These are phyloP conservation scores for Wallacemonas sp. DNA, from an alignment of 208 protist species.

Conservation along the genomic window DNA sequence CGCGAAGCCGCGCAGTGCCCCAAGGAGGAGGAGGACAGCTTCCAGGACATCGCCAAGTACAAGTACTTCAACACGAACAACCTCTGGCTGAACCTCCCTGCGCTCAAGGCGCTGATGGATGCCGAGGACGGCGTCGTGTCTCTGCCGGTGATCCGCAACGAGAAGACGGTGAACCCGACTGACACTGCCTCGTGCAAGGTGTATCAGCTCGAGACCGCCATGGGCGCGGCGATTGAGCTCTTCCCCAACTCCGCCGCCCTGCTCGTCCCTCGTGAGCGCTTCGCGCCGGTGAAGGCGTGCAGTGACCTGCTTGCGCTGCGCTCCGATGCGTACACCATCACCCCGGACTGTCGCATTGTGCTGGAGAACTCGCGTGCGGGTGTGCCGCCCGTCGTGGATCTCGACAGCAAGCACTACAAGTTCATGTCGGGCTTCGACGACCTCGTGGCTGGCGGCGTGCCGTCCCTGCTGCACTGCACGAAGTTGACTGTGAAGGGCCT, in stretches of 20 bases:
- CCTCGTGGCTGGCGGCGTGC: constrained; percentile 58
- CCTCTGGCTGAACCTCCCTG: constrained; percentile 96
- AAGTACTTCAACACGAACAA: constrained; percentile 99
- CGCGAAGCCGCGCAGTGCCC: constrained; percentile 90
- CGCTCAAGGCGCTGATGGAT: constrained; percentile 81
- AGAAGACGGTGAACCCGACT: constrained; percentile 83
- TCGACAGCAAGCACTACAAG: constrained; percentile 83
- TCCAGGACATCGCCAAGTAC: constrained; percentile 97
- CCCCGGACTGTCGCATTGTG: constrained; percentile 60
- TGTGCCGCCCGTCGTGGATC: constrained; percentile 58
- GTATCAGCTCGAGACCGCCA: constrained; percentile 86
- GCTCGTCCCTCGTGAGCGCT: constrained; percentile 95
- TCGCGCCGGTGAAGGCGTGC: constrained; percentile 98
- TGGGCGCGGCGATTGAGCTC: constrained; percentile 96
- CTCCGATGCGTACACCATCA: constrained; percentile 93
- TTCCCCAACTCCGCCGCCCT: constrained; percentile 87
- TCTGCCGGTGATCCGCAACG: constrained; percentile 85
- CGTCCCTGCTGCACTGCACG: constrained; percentile 65
- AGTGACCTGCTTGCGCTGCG: constrained; percentile 97
- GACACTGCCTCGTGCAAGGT: constrained; percentile 70
- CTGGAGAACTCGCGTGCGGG: constrained; percentile 50
- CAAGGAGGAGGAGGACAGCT: constrained; percentile 91
- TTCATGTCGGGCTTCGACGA: constrained; percentile 62
- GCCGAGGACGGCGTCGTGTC: constrained; percentile 54
- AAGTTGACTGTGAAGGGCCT: constrained; percentile 58